Evolutionary conservation across 257 asterid species (phyloP).

Genomic region (Mitragyna speciosa): DNA sequence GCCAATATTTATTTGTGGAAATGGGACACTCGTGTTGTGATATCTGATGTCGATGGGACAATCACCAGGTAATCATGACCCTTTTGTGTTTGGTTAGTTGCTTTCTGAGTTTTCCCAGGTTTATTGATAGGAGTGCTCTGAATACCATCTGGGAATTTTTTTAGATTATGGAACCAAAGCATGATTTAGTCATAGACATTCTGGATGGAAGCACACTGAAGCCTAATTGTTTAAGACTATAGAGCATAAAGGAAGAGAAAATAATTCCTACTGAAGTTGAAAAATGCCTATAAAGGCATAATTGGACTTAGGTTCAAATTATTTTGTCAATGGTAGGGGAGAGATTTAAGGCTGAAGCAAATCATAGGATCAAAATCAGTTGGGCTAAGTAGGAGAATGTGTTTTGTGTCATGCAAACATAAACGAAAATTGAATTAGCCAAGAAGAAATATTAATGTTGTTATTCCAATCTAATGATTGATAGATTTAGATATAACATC

Average conservation of each 20-base stretch:
- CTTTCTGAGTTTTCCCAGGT: not conserved
- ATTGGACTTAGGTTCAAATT: not conserved
- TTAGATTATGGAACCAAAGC: not conserved
- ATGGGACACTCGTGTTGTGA: conserved; percentile 80
- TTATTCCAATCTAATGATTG: not conserved
- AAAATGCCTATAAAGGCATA: too few relatives aligned
- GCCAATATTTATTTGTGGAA: conserved; percentile 91
- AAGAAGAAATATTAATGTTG: too few relatives aligned
- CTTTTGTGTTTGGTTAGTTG: not conserved
- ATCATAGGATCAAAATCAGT: not conserved
- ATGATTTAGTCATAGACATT: not conserved
- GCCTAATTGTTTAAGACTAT: not conserved
- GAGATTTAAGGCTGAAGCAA: not conserved
- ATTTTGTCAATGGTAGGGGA: not conserved
- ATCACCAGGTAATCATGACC: conserved; percentile 64
- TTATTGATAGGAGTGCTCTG: not conserved
- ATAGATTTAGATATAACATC: too few relatives aligned
- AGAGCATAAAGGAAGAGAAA: not conserved
- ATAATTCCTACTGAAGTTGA: not conserved
- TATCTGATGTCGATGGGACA: conserved; percentile 99
- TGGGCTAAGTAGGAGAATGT: not conserved
- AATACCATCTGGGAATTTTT: not conserved
- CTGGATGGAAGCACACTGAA: conserved; percentile 1
- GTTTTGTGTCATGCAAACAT: not conserved
- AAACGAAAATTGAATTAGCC: not conserved